phyloP scores from a whole-genome alignment of 345 rosid genomes.

The Corchorus olitorius region DNA sequence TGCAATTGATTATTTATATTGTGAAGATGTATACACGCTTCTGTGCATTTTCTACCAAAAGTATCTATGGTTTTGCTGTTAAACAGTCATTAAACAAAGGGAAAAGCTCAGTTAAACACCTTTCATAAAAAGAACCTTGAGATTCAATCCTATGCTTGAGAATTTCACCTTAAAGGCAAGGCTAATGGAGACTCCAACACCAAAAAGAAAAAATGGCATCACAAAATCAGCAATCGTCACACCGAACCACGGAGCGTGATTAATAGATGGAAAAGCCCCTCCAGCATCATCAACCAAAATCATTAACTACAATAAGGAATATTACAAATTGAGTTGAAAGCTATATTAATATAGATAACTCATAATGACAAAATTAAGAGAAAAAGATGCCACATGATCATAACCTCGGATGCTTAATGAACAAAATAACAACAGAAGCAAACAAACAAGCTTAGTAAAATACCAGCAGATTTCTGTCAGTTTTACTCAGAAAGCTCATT shows the following conservation, averaged over 20 bases:
- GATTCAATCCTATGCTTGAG: background rate
- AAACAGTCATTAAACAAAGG: background rate
- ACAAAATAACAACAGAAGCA: background rate
- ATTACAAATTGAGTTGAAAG: background rate
- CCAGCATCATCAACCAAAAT: constrained; percentile 67
- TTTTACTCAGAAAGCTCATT: background rate
- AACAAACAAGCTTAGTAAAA: background rate
- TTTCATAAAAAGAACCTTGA: background rate
- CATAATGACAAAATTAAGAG: background rate
- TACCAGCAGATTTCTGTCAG: background rate
- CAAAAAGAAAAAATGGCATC: constrained; percentile 64
- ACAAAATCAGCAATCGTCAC: constrained; percentile 61
- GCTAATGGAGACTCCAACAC: constrained; percentile 54
- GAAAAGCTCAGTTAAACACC: background rate
- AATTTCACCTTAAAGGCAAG: constrained; percentile 46
- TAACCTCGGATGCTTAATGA: background rate
- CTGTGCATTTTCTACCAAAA: background rate
- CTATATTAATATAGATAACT: background rate
- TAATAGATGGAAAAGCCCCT: constrained; percentile 59
- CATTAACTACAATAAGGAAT: constrained; percentile 45
- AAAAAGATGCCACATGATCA: background rate
- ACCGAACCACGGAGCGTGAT: constrained; percentile 69
- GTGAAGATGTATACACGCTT: background rate
- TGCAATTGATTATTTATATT: background rate
- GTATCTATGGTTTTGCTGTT: background rate